These are phyloP conservation scores for Leishmania mexicana DNA, from an alignment of 208 protist genomes.

Conservation along the genomic window DNA sequence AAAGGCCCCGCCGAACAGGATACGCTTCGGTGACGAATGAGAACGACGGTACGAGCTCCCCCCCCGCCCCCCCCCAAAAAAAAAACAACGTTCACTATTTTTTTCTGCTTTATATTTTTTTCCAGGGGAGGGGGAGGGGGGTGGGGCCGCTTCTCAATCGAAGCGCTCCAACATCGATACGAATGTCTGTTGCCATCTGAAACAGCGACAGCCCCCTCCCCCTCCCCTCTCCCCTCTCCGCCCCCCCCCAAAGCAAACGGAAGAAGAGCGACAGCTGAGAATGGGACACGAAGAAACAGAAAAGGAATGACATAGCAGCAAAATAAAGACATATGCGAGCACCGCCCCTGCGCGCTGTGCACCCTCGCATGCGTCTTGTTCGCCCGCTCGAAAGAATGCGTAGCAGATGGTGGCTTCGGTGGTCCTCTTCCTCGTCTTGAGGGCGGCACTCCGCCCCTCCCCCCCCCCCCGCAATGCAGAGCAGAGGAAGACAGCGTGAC, in stretches of 20 bases:
- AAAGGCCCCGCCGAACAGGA: too few relatives aligned
- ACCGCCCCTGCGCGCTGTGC: too few relatives aligned
- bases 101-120: too few relatives aligned
- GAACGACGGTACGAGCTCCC: too few relatives aligned
- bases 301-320: not conserved
- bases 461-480: not conserved
- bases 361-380: not conserved
- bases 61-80: too few relatives aligned
- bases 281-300: not conserved
- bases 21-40: too few relatives aligned
- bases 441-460: not conserved
- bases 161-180: too few relatives aligned
- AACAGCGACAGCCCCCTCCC: not conserved
- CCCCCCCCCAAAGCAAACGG: not conserved
- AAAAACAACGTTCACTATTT: too few relatives aligned
- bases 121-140: too few relatives aligned
- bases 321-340: not conserved
- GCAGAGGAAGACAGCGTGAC: not conserved
- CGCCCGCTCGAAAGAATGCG: not conserved
- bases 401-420: not conserved
- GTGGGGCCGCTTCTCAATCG: too few relatives aligned
- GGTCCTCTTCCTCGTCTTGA: not conserved
- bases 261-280: not conserved
- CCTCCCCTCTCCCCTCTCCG: too few relatives aligned
- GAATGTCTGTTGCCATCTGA: not conserved